Percentiles rank a stretch among this genome's conserved stretches.
Conservation (phyloP, 306 rosid genomes). For the Dalbergia oliveri region DNA sequence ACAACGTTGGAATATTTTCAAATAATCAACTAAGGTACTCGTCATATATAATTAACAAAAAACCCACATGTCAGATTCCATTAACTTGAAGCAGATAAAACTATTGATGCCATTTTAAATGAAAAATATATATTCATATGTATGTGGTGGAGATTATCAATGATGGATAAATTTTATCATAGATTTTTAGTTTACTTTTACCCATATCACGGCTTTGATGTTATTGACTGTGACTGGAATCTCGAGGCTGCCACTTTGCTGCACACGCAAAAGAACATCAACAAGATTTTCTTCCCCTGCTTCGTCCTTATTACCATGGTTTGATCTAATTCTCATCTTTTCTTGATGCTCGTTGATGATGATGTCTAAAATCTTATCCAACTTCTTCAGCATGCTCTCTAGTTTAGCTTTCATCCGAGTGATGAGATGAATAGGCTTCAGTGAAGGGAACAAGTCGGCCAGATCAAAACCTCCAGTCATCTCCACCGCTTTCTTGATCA, state of each 20-base stretch:
- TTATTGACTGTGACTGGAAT: slow-evolving; percentile 42
- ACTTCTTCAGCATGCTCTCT: slow-evolving; percentile 25
- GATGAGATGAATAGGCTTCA: slow-evolving; percentile 34
- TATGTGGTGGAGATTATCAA: too few species aligned
- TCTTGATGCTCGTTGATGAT: slow-evolving; percentile 40
- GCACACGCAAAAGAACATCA: slow-evolving; percentile 47
- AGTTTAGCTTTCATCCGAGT: slow-evolving; percentile 42
- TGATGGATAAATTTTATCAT: too few species aligned
- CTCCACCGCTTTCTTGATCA: background rate
- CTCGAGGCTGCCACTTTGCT: slow-evolving; percentile 39
- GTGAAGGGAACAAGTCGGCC: too few species aligned
- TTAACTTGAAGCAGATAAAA: too few species aligned
- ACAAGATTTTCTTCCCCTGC: slow-evolving; percentile 31
- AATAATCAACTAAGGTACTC: too few species aligned
- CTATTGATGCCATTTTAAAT: too few species aligned
- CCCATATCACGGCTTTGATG: slow-evolving; percentile 52
- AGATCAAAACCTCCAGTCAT: slow-evolving; percentile 42
- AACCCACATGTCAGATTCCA: background rate
- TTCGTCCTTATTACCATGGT: slow-evolving; percentile 10
- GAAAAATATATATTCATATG: too few species aligned
- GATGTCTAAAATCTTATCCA: slow-evolving; percentile 39
- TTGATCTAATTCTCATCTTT: background rate
- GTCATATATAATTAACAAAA: too few species aligned
- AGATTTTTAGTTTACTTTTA: too few species aligned
- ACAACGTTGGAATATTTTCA: background rate